These are phyloP conservation scores for Styphnolobium japonicum DNA, from an alignment of 306 rosid genomes.

Conservation along the genomic window DNA sequence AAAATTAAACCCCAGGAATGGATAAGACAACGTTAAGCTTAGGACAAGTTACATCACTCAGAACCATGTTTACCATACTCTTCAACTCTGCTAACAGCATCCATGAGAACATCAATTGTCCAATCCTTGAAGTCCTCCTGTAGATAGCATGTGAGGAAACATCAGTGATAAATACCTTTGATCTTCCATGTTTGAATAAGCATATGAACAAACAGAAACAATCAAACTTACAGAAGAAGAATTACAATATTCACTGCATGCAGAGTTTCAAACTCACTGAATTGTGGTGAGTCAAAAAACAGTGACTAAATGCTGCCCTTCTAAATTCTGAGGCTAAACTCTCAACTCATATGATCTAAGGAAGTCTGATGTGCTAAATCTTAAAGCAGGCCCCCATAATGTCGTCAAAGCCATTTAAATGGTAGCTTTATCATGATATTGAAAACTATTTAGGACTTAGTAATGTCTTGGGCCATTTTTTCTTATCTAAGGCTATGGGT, in stretches of 20 bases:
- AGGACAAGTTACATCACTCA: constrained; percentile 19
- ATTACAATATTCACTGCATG: background rate
- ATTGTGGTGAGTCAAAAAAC: background rate
- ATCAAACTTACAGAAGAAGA: background rate
- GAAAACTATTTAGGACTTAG: background rate
- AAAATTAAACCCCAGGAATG: background rate
- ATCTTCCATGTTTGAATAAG: background rate
- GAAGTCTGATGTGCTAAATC: background rate
- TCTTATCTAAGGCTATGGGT: background rate
- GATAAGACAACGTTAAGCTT: background rate
- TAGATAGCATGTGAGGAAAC: constrained; percentile 4
- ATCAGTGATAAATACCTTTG: constrained; percentile 10
- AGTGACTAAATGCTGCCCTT: background rate
- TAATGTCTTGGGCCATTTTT: background rate
- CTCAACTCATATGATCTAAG: background rate
- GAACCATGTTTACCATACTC: constrained; percentile 51
- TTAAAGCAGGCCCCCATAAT: background rate
- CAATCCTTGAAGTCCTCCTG: constrained; percentile 83
- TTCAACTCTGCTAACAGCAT: constrained; percentile 60
- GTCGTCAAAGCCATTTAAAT: background rate
- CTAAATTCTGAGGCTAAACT: background rate
- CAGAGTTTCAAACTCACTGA: background rate
- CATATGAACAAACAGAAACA: background rate
- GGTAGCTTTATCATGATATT: background rate
- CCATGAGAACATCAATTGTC: constrained; percentile 74